Base-by-base conservation (phyloP, 2,329 filamentous ascomycete species). In the Cercospora nicotianae region DNA sequence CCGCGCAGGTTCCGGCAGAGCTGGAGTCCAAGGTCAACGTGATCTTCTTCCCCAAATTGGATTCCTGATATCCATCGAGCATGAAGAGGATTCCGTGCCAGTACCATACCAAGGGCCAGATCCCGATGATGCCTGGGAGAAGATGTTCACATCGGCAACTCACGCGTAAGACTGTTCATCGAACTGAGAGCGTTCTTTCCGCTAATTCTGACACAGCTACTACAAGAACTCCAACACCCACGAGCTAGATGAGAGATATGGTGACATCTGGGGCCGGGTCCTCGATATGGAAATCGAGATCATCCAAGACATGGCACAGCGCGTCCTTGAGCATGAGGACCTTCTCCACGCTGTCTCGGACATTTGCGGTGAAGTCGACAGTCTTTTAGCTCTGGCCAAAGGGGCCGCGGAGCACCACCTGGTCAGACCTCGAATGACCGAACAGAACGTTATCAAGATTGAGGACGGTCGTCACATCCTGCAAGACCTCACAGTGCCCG, bases 281-380 rank as follows among this genome's bases (percentile, higher is more conserved):
- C 91, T 91, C 73, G 94, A 97, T 75, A 88, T 88, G 65, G 94
- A 99, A 77, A 94, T 97, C 55, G 92, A 97, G 72, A 91, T 98
- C 53, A 86, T 95, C 0, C 91, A 97, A 74, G 83, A 86, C 3
- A 86, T 99, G 31, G 88, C 91, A 1, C 87, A 91, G 58, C 84
- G 83, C 42, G 83, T 97, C 16, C 81, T 97, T 0, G 82, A 88
- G 69, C 87, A 91, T 70, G 89, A 94, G 75, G 82, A 86, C 1
- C 77, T 87, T 5, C 84, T 99, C 9, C 80, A 87, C 3, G 78
- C 81, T 1, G 89, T 90, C n/a, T 96, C 93, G 0, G 89, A 94
- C 72, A 80, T 92, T 1, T 92, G 92, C 76, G 94, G 93, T 12
- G 92, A 97, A 72, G 86, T 99, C 58, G 94, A 99, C 73, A 91